Percentiles rank a stretch among this genome's conserved stretches.
Conservation (phyloP, 305 asterid species). For the Fraxinus latifolia region DNA sequence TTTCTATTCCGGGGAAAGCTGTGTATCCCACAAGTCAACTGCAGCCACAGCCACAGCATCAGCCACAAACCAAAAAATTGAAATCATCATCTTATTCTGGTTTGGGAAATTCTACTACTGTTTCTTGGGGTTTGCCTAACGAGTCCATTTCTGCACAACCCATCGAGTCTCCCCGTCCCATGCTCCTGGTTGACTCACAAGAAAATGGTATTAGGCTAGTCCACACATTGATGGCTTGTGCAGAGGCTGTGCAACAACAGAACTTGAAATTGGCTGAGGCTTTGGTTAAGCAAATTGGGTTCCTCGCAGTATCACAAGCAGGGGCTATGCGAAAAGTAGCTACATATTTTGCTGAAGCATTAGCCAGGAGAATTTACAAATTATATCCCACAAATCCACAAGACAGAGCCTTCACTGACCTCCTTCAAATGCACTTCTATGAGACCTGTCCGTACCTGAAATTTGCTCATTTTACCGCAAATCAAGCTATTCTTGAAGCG, state of each 20-base stretch:
- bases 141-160: conserved; percentile 27
- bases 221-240: conserved; percentile 79
- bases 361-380: conserved; percentile 65
- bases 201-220: conserved; percentile 78
- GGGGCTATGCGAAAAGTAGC: conserved; percentile 92
- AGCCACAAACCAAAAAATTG: conserved; percentile 47
- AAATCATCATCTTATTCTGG: conserved; percentile 30
- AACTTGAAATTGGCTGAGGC: conserved; percentile 62
- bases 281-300: conserved; percentile 59
- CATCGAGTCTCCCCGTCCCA: conserved; percentile 39
- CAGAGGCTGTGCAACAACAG: conserved; percentile 70
- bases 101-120: conserved; percentile 3
- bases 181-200: conserved; percentile 68
- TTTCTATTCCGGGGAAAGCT: conserved; percentile 77
- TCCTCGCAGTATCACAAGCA: conserved; percentile 68
- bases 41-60: conserved; percentile 6
- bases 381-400: conserved; percentile 45
- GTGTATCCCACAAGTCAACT: conserved; percentile 42
- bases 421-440: conserved; percentile 76
- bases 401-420: conserved; percentile 57
- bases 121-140: conserved; percentile 20
- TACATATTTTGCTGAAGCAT: conserved; percentile 69
- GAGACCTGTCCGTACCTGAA: conserved; percentile 84
- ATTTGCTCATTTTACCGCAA: conserved; percentile 89
- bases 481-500: conserved; percentile 86